phyloP scores from a whole-genome alignment of 73 alveolate species.

The Diophrys sp. region DNA sequence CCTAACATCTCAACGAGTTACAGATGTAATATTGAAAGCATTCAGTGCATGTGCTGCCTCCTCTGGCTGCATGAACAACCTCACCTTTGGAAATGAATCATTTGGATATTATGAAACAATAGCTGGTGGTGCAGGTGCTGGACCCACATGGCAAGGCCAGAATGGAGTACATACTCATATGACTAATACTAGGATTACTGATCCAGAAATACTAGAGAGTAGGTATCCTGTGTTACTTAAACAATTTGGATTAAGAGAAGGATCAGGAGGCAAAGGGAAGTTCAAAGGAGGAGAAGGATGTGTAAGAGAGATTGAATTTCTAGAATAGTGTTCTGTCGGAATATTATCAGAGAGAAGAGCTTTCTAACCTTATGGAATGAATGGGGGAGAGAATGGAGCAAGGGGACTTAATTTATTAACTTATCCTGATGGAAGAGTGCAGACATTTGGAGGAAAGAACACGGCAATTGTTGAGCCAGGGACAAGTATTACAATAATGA shows the following conservation, averaged over 20 bases:
- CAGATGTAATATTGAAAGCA: constrained; percentile 83
- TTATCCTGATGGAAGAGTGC: constrained; percentile 45
- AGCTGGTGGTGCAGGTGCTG: constrained; percentile 95
- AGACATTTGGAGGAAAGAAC: constrained; percentile 74
- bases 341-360: constrained; percentile 84
- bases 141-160: constrained; percentile 78
- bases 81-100: constrained; percentile 78
- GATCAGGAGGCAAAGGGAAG: constrained; percentile 84
- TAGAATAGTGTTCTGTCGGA: constrained; percentile 57
- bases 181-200: constrained; percentile 95
- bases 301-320: constrained; percentile 77
- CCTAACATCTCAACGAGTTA: constrained; percentile 76
- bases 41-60: constrained; percentile 84
- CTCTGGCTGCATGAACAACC: constrained; percentile 89
- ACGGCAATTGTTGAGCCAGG: constrained; percentile 47
- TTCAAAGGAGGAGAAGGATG: constrained; percentile 89
- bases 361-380: constrained; percentile 81
- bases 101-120: constrained; percentile 83
- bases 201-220: constrained; percentile 77
- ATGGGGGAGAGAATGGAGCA: constrained; percentile 78
- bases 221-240: constrained; percentile 82
- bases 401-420: constrained; percentile 73
- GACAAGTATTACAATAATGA: constrained; percentile 50
- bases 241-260: constrained; percentile 66
- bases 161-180: constrained; percentile 87